Evolutionary conservation across 106 monocot species (phyloP).

Genomic region (Iris macrosiphon): DNA sequence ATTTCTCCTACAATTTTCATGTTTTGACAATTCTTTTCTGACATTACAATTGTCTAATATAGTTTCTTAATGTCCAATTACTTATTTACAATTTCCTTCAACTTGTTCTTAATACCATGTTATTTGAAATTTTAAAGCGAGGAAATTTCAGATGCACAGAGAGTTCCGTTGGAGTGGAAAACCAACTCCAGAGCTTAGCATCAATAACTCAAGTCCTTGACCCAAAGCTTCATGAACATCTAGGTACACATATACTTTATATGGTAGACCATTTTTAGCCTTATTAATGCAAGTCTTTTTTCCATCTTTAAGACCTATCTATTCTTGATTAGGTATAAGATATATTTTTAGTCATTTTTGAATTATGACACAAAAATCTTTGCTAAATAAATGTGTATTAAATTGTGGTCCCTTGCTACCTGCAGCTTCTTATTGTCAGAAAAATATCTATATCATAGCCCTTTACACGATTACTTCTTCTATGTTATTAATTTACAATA

Average conservation of each 20-base stretch:
- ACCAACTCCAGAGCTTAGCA: conserved; percentile 83
- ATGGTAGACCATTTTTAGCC: background rate
- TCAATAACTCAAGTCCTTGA: conserved; percentile 86
- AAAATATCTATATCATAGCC: too few relatives aligned
- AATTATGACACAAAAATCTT: too few relatives aligned
- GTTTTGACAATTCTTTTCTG: background rate
- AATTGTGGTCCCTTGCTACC: background rate
- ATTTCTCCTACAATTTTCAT: too few relatives aligned
- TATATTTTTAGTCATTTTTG: too few relatives aligned
- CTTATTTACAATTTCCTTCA: conserved; percentile 2
- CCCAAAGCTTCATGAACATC: conserved; percentile 94
- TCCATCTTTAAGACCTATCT: background rate
- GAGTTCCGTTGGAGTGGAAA: conserved; percentile 82
- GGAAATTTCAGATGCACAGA: conserved; percentile 99
- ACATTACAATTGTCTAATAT: background rate
- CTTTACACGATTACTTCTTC: too few relatives aligned
- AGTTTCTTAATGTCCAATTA: background rate
- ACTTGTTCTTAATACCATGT: conserved; percentile 23
- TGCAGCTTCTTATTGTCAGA: background rate
- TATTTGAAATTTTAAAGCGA: conserved; percentile 77
- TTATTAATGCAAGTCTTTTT: background rate
- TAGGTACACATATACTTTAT: conserved; percentile 34
- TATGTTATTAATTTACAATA: too few relatives aligned
- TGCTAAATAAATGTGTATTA: background rate
- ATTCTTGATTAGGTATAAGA: background rate